Percentiles rank a stretch among this genome's conserved stretches.
These are phyloP conservation scores for Saccharomycopsis babjevae DNA, from an alignment of 805 yeast species.

Conservation along the genomic window DNA sequence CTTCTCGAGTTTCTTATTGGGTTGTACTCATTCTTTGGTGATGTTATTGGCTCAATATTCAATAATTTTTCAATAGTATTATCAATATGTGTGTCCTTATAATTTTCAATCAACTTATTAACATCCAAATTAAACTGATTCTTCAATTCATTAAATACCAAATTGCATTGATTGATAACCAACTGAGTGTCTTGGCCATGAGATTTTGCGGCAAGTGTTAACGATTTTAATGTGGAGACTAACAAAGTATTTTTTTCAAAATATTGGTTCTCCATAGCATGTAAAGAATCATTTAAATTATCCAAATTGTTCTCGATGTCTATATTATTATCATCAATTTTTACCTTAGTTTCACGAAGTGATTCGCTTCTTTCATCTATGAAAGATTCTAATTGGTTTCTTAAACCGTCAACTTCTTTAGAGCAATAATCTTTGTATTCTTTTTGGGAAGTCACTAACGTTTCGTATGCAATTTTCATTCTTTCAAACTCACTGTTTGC, in stretches of 20 bases:
- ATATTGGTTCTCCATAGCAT: constrained; percentile 40
- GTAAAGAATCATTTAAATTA: constrained; percentile 36
- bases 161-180: constrained; percentile 37
- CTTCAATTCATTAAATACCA: constrained; percentile 33
- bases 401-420: constrained; percentile 32
- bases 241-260: constrained; percentile 36
- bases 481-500: constrained; percentile 44
- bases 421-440: constrained; percentile 42
- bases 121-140: constrained; percentile 25
- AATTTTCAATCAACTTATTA: constrained; percentile 24
- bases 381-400: constrained; percentile 29
- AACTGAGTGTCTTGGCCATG: constrained; percentile 41
- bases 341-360: constrained; percentile 28
- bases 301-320: constrained; percentile 42
- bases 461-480: constrained; percentile 48
- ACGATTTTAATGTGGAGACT: constrained; percentile 32
- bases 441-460: constrained; percentile 39
- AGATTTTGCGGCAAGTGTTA: constrained; percentile 35
- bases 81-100: constrained; percentile 22
- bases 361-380: constrained; percentile 29
- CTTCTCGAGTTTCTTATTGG: background rate
- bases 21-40: background rate
- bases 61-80: constrained; percentile 8
- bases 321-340: constrained; percentile 36
- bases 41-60: constrained; percentile 3